A percentile compares a stretch with the other conserved stretches of the same genome.
Evolutionary conservation across 768 basidiomycete genomes (phyloP).

Genomic region (Megacollybia marginata): DNA sequence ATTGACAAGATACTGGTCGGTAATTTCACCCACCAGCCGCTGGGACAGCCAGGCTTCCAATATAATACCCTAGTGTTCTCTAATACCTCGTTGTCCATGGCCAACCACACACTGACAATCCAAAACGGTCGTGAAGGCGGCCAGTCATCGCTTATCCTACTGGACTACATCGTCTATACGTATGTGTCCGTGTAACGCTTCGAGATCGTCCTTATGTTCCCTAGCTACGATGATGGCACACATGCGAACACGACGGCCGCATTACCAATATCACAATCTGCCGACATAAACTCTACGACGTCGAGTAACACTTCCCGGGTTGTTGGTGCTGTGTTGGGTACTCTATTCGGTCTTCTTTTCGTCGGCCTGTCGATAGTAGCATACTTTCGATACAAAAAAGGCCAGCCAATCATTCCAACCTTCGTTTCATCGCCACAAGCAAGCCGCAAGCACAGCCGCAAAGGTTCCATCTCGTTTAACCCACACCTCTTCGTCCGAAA

Average conservation of each 20-base stretch:
- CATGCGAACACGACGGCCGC: not conserved
- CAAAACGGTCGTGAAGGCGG: constrained; percentile 2
- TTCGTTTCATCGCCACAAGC: not conserved
- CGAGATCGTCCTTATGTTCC: not conserved
- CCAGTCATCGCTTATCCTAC: constrained; percentile 3
- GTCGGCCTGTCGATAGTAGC: constrained; percentile 6
- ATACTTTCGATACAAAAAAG: not conserved
- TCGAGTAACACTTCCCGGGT: constrained; percentile 2
- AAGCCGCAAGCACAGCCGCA: not conserved
- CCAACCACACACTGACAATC: constrained; percentile 4
- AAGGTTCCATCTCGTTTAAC: not conserved
- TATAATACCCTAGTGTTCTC: constrained; percentile 5
- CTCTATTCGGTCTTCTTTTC: constrained; percentile 16
- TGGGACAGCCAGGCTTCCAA: not conserved
- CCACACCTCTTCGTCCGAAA: not conserved
- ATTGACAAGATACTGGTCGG: constrained; percentile 3
- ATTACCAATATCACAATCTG: not conserved
- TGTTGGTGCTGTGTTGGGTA: constrained; percentile 22
- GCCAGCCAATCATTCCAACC: not conserved
- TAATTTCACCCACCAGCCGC: not conserved
- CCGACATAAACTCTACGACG: not conserved
- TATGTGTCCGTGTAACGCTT: constrained; percentile 8
- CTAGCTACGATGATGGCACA: not conserved
- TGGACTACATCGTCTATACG: constrained; percentile 8
- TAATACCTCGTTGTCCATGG: constrained; percentile 1